Conservation (phyloP, 345 rosid genomes). For the Isatis tinctoria region DNA sequence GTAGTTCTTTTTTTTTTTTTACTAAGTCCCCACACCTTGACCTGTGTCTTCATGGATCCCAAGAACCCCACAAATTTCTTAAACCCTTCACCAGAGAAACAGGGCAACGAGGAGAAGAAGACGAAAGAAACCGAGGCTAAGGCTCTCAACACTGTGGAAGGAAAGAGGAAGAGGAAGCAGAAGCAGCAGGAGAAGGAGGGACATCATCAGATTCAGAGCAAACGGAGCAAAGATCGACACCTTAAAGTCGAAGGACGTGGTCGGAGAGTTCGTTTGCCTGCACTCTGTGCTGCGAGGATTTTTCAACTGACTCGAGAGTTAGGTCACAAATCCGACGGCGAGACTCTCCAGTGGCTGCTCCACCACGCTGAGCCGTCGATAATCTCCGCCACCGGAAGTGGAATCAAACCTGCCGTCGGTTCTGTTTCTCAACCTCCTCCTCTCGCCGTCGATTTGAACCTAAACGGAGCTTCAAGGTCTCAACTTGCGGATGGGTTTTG, state of each 20-base stretch:
- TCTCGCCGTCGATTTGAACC: background rate
- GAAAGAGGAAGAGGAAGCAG: slow-evolving; percentile 1
- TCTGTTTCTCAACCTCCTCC: background rate
- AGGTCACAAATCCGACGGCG: slow-evolving; percentile 24
- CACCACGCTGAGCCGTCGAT: slow-evolving; percentile 25
- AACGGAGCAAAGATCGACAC: slow-evolving; percentile 9
- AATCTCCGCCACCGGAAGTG: slow-evolving; percentile 13
- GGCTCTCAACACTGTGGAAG: background rate
- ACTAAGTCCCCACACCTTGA: background rate
- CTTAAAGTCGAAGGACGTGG: slow-evolving; percentile 19
- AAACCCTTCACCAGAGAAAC: slow-evolving; percentile 3
- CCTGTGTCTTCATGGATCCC: slow-evolving; percentile 12
- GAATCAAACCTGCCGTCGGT: background rate
- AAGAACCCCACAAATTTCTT: background rate
- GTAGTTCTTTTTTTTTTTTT: background rate
- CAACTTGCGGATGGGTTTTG: background rate
- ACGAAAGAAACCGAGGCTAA: background rate
- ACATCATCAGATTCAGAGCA: background rate
- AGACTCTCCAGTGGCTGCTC: slow-evolving; percentile 22
- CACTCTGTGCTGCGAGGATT: slow-evolving; percentile 10
- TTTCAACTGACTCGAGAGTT: slow-evolving; percentile 18
- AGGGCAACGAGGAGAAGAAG: background rate
- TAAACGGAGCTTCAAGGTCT: background rate
- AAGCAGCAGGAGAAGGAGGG: background rate
- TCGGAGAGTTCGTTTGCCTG: slow-evolving; percentile 11